Evolutionary conservation across 257 asterid species (phyloP).

Genomic region (Thymus quinquecostatus): DNA sequence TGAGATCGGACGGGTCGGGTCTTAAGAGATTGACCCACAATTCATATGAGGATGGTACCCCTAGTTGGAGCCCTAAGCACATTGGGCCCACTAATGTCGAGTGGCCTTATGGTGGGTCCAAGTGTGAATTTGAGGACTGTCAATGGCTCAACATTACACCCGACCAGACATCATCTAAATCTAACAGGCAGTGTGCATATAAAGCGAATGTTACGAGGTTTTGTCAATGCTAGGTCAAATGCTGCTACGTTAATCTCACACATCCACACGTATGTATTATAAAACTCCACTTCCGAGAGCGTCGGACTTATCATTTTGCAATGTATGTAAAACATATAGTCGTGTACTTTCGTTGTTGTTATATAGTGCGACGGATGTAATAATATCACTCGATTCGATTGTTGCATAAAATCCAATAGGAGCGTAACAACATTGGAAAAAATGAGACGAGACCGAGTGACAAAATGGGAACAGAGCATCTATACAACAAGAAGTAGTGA

Average conservation of each 20-base stretch:
- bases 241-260: no score
- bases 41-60: slow-evolving; percentile 84
- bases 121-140: slow-evolving; percentile 76
- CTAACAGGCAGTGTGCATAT: slow-evolving; percentile 14
- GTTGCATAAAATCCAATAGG: neutral
- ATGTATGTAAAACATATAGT: neutral
- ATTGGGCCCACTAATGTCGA: slow-evolving; percentile 45
- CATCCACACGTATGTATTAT: no score
- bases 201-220: neutral
- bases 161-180: neutral
- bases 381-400: neutral
- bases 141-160: slow-evolving; percentile 57
- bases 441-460: slow-evolving; percentile 1
- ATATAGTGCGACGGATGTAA: no score
- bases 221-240: neutral
- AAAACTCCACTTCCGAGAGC: no score
- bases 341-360: no score
- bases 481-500: slow-evolving; percentile 30
- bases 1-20: slow-evolving; percentile 66
- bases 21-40: slow-evolving; percentile 73
- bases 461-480: slow-evolving; percentile 25
- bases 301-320: neutral
- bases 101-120: slow-evolving; percentile 55
- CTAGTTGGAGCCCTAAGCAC: slow-evolving; percentile 72
- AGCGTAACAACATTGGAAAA: neutral